phyloP scores from a whole-genome alignment of 805 yeast genomes.

The Ogataea naganishii region DNA sequence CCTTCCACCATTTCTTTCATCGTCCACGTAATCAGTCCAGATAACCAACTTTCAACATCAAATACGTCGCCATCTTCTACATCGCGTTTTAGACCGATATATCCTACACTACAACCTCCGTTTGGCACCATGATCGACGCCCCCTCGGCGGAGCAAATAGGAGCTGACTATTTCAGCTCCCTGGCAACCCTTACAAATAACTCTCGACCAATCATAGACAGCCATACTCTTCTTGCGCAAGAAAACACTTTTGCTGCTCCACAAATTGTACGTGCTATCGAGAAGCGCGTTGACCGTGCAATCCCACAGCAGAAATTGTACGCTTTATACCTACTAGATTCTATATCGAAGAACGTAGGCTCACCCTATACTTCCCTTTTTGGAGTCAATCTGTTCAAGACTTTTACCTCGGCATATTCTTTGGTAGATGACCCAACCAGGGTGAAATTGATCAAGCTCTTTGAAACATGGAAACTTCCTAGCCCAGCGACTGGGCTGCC shows the following conservation, averaged over 20 bases:
- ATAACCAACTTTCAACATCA: no score
- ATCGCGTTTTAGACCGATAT: no score
- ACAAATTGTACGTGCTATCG: slow-evolving; percentile 69
- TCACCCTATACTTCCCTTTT: slow-evolving; percentile 80
- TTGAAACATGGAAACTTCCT: slow-evolving; percentile 81
- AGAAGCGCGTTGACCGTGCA: slow-evolving; percentile 63
- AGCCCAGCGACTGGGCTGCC: slow-evolving; percentile 54
- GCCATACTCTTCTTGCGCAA: slow-evolving; percentile 75
- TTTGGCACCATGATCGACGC: no score
- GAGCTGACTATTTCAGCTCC: slow-evolving; percentile 62
- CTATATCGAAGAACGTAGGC: slow-evolving; percentile 86
- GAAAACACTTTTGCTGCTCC: slow-evolving; percentile 75
- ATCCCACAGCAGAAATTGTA: slow-evolving; percentile 80
- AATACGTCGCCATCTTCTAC: no score
- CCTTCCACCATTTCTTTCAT: no score
- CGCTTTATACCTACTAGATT: slow-evolving; percentile 78
- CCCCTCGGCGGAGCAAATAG: slow-evolving; percentile 18
- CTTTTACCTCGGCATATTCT: slow-evolving; percentile 73
- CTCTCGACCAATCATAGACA: slow-evolving; percentile 83
- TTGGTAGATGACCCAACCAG: slow-evolving; percentile 71
- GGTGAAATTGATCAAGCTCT: slow-evolving; percentile 63
- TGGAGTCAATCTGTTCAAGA: slow-evolving; percentile 56
- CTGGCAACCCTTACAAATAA: slow-evolving; percentile 75
- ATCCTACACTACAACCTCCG: no score
- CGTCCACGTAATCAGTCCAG: no score